Evolutionary conservation across 257 asterid species (phyloP), one percentile per base, ranked within the genome.

Genomic region (Buddleja alternifolia): DNA sequence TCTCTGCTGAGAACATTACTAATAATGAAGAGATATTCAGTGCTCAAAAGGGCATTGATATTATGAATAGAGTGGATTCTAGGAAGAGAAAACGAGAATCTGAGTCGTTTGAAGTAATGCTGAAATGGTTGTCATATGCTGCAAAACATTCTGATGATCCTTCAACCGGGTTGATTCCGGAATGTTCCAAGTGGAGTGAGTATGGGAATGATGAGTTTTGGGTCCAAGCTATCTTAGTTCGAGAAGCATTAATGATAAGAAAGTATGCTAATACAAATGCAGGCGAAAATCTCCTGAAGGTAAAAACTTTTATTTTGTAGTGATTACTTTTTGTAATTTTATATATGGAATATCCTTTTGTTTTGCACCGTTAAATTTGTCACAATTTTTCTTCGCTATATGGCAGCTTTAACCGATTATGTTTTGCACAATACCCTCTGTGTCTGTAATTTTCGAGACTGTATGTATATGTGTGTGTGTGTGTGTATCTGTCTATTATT

Each of bases 81-180:
- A 79, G 76, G 70, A 91, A 88, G 88, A 82, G 91, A 82, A 91
- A 86, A 75, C 76, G 80, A 41, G 78, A 81, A 72, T 55, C 73
- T 24, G 73, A 59, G 34, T 57, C 78, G 24, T 84, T 77, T 66
- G 32, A 75, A 21, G 78, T 57, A 75, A 83, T 86, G 88, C 79
- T 92, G 36, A 62, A 70, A 46, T 92, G 98, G 98, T 46, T 87
- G 61, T 69, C 17, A 25, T 14, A 73, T 9, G 81, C 53, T 5
- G 95, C 98, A 15, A 87, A 78, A 62, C 71, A 67, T 79, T 67
- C 85, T 1, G 70, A 70, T 66, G 84, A 81, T 77, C 79, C 87
- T 69, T 77, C 73, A 52, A 67, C 77, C 41, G 87, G 90, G 68
- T 57, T 17, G 39, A 40, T 88, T 12, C 96, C 92, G 1, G 88